Percentiles rank a stretch among this genome's conserved stretches.
These are phyloP conservation scores for Xerocomus nothofagi DNA, from an alignment of 1,284 basidiomycete genomes.

Conservation along the genomic window DNA sequence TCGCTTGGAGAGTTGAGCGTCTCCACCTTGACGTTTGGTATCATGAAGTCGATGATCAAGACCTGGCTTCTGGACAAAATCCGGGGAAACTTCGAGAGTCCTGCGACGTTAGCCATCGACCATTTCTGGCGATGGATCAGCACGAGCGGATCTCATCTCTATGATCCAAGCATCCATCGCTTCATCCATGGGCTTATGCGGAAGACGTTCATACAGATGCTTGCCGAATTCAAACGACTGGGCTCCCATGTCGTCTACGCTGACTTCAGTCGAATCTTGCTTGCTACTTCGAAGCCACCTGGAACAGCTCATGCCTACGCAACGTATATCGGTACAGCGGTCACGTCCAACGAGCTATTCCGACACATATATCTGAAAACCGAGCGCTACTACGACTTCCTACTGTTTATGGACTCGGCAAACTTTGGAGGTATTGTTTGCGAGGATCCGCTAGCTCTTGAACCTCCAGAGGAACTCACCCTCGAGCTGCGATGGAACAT, in stretches of 20 bases:
- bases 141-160: conserved; percentile 82
- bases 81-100: conserved; percentile 58
- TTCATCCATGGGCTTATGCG: conserved; percentile 97
- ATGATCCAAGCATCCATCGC: conserved; percentile 91
- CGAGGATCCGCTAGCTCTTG: conserved; percentile 67
- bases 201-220: conserved; percentile 95
- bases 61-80: conserved; percentile 92
- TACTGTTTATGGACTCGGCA: conserved; percentile 94
- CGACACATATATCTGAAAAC: conserved; percentile 89
- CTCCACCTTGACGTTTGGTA: conserved; percentile 86
- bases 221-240: conserved; percentile 95
- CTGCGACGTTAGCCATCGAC: conserved; percentile 70
- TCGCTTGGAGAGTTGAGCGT: conserved; percentile 90
- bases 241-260: conserved; percentile 94
- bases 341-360: conserved; percentile 94
- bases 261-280: conserved; percentile 89
- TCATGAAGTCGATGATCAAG: conserved; percentile 89
- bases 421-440: conserved; percentile 93
- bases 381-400: conserved; percentile 91
- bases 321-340: conserved; percentile 90
- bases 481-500: conserved; percentile 98
- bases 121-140: conserved; percentile 99
- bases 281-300: conserved; percentile 95
- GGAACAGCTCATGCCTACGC: conserved; percentile 95
- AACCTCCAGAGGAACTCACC: conserved; percentile 63